Percentiles rank a stretch among this genome's conserved stretches.
These are phyloP conservation scores for Cantharellus anzutake DNA, from an alignment of 768 basidiomycete genomes.

Conservation along the genomic window DNA sequence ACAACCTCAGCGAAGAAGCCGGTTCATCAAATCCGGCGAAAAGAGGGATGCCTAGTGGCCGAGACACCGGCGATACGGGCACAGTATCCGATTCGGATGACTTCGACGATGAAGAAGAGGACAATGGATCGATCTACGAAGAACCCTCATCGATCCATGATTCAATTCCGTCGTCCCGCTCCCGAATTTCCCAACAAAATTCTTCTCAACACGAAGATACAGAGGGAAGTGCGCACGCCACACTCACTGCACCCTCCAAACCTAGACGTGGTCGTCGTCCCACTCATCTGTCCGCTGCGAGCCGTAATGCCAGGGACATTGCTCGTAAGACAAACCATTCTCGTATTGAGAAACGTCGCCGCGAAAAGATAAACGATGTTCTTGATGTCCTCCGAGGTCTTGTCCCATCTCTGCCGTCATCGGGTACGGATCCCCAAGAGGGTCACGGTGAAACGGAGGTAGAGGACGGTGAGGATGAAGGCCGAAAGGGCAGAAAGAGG, in stretches of 20 bases:
- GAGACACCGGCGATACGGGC: no score
- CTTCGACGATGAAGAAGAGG: no score
- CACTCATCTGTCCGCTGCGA: conserved; percentile 18
- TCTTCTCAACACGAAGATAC: no score
- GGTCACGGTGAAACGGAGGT: conserved; percentile 8
- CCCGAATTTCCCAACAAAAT: no score
- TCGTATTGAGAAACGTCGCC: conserved; percentile 80
- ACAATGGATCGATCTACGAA: no score
- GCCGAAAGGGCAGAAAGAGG: conserved; percentile 6
- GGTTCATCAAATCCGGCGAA: no score
- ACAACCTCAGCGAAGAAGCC: no score
- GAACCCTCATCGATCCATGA: no score
- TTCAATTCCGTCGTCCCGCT: no score
- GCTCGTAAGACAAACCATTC: conserved; percentile 88
- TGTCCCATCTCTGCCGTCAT: conserved; percentile 34
- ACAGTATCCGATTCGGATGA: no score
- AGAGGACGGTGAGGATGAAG: conserved; percentile 18
- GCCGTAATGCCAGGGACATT: conserved; percentile 62
- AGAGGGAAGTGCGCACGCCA: neutral
- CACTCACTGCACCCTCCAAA: neutral
- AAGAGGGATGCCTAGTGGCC: no score
- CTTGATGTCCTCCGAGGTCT: conserved; percentile 56
- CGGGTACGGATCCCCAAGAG: conserved; percentile 16
- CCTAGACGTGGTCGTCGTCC: neutral
- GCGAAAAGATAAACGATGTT: conserved; percentile 93